Evolutionary conservation across 495 filamentous ascomycete species (phyloP), one percentile per base, ranked within the genome.

Genomic region (Lasiosphaeriaceae sp.): DNA sequence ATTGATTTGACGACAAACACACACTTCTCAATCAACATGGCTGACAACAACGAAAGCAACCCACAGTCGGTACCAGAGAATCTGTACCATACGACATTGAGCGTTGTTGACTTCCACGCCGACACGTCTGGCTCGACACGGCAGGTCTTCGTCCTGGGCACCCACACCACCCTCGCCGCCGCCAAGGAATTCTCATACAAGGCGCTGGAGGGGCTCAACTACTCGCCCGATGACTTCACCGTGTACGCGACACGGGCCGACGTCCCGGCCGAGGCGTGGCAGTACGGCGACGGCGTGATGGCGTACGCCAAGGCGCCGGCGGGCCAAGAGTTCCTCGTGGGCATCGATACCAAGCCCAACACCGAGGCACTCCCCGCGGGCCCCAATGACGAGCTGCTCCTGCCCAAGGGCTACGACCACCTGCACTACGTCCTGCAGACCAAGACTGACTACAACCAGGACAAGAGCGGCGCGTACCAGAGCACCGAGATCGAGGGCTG

Each of bases 371-470:
- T 75, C 9, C 58, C 63, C 24, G 65, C 58, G 1, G 59, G 55
- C 20, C 44, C 59, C 35, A 60, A 65, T 29, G 50, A 62, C 22
- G 45, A 62, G 39, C 53, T 69, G 34, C 47, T 47, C 5, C 54
- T 68, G 21, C 70, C 71, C 17, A 22, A 52, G 17, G 67, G 62
- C 20, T 50, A 26, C 23, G 58, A 67, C 9, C 47, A 66, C 44
- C 64, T 78, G 47, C 67, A 75, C 49, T 78, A 78, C 57, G 71
- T 78, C 1, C 54, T 78, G 45, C 71, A 77, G 56, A 72, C 66
- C 49, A 72, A 59, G 37, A 67, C 69, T 14, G 59, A 75, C 54
- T 78, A 76, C 65, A 68, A 67, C 47, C 63, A 65, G 49, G 68
- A 70, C 58, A 66, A 63, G 44, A 59, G 52, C 20, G 69, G 64